phyloP scores from a whole-genome alignment of 139 green algal species.

The Prasinococcaceae sp. region DNA sequence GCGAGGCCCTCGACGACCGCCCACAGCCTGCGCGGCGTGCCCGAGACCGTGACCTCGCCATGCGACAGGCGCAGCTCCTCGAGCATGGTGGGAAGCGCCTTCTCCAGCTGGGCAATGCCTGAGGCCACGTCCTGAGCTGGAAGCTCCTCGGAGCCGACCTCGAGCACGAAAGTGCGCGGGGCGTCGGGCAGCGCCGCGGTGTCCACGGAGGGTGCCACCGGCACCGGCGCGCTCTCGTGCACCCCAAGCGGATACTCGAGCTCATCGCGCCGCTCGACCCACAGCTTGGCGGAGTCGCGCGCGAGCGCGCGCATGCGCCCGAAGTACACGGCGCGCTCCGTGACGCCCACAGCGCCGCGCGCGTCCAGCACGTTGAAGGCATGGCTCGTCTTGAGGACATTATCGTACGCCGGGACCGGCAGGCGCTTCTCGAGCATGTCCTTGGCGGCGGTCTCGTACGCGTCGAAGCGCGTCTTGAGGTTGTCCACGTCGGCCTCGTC shows the following conservation, averaged over 20 bases:
- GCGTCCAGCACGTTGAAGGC: constrained; percentile 97
- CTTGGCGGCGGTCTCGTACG: constrained; percentile 59
- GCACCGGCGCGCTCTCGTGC: constrained; percentile 16
- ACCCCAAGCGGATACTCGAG: constrained; percentile 71
- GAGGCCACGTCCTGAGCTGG: constrained; percentile 72
- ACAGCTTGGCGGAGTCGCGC: constrained; percentile 44
- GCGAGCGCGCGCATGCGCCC: constrained; percentile 59
- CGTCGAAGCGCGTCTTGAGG: constrained; percentile 58
- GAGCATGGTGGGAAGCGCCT: constrained; percentile 54
- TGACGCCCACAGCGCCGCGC: constrained; percentile 69
- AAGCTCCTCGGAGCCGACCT: constrained; percentile 95
- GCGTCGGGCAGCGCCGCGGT: background rate
- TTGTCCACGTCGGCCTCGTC: constrained; percentile 46
- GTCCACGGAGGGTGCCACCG: background rate
- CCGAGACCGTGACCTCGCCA: constrained; percentile 46
- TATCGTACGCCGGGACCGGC: constrained; percentile 88
- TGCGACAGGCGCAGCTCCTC: constrained; percentile 53
- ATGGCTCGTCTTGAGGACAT: constrained; percentile 93
- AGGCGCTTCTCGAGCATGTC: constrained; percentile 71
- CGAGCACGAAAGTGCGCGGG: constrained; percentile 68
- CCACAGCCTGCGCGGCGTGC: constrained; percentile 68
- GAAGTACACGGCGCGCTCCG: constrained; percentile 86
- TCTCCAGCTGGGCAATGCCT: constrained; percentile 36
- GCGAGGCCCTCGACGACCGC: constrained; percentile 63
- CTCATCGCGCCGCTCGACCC: constrained; percentile 75